phyloP scores from a whole-genome alignment of 2,329 filamentous ascomycete species.

The Fusarium sambucinum region DNA sequence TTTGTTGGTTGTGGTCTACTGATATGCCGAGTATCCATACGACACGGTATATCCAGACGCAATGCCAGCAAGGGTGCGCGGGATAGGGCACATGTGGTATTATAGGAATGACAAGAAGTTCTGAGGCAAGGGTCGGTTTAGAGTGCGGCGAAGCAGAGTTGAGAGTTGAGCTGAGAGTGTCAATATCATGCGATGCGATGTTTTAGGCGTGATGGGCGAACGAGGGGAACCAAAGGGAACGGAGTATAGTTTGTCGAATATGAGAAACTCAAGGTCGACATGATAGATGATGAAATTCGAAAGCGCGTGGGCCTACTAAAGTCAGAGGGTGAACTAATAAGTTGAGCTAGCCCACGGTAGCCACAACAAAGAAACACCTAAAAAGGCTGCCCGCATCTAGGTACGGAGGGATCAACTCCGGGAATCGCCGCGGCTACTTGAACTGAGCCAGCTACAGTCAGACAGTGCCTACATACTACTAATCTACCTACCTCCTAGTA shows the following conservation, averaged over 20 bases:
- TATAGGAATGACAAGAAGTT: background rate
- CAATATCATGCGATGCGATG: slow-evolving; percentile 11
- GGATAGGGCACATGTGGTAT: background rate
- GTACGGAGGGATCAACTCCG: slow-evolving; percentile 24
- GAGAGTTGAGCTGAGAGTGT: slow-evolving; percentile 3
- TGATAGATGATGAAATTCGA: slow-evolving; percentile 38
- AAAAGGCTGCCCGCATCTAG: slow-evolving; percentile 30
- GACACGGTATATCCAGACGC: slow-evolving; percentile 12
- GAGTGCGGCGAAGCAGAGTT: slow-evolving; percentile 23
- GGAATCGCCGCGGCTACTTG: slow-evolving; percentile 28
- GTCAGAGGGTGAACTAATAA: slow-evolving; percentile 6
- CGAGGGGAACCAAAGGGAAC: background rate
- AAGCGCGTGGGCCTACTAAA: slow-evolving; percentile 7
- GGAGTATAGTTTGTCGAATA: slow-evolving; percentile 16
- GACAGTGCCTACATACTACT: background rate
- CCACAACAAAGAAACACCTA: slow-evolving; percentile 15
- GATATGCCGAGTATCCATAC: slow-evolving; percentile 11
- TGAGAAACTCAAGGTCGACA: slow-evolving; percentile 26
- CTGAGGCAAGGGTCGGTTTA: slow-evolving; percentile 8
- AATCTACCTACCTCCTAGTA: too few species aligned
- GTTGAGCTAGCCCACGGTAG: background rate
- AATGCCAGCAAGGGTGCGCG: slow-evolving; percentile 28
- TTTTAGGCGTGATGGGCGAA: background rate
- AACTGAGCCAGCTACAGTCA: background rate
- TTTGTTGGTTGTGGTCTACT: slow-evolving; percentile 14